phyloP scores from a whole-genome alignment of 805 yeast genomes.

The Ogataea saltuana region DNA sequence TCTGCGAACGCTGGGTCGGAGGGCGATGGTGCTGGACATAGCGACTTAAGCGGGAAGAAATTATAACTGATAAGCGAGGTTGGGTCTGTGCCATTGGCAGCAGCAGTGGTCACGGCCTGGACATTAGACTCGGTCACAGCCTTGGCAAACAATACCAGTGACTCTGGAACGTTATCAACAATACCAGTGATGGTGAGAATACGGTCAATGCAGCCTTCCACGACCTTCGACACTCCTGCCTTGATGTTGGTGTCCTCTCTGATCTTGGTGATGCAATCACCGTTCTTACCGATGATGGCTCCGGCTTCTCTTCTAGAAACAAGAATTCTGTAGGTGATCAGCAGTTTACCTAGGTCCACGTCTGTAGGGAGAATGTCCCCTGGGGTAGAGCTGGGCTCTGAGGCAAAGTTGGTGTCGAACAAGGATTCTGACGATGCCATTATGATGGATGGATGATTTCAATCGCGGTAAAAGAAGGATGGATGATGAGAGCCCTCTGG shows the following conservation, averaged over 20 bases:
- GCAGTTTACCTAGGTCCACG: slow-evolving; percentile 30
- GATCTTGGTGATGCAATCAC: slow-evolving; percentile 72
- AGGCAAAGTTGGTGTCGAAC: slow-evolving; percentile 33
- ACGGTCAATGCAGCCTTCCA: slow-evolving; percentile 79
- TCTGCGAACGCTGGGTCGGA: slow-evolving; percentile 54
- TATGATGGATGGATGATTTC: background rate
- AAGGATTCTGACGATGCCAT: slow-evolving; percentile 35
- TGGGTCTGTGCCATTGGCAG: slow-evolving; percentile 32
- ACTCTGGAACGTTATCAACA: slow-evolving; percentile 65
- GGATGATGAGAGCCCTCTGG: background rate
- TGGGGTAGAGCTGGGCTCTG: slow-evolving; percentile 19
- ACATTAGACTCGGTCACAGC: slow-evolving; percentile 52
- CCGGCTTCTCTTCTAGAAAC: slow-evolving; percentile 89
- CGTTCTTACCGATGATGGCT: slow-evolving; percentile 83
- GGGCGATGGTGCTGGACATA: slow-evolving; percentile 51
- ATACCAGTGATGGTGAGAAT: slow-evolving; percentile 78
- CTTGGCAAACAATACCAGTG: slow-evolving; percentile 68
- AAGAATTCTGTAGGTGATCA: slow-evolving; percentile 53
- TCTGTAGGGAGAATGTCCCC: slow-evolving; percentile 26
- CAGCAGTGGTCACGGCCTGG: slow-evolving; percentile 25
- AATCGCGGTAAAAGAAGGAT: background rate
- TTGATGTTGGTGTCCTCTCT: slow-evolving; percentile 75
- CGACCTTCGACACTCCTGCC: slow-evolving; percentile 83
- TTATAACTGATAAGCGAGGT: slow-evolving; percentile 42
- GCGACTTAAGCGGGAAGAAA: slow-evolving; percentile 60